These are phyloP conservation scores for Blastocladiella emersonii DNA, from an alignment of 371 early-diverging fungal genomes.

Conservation along the genomic window DNA sequence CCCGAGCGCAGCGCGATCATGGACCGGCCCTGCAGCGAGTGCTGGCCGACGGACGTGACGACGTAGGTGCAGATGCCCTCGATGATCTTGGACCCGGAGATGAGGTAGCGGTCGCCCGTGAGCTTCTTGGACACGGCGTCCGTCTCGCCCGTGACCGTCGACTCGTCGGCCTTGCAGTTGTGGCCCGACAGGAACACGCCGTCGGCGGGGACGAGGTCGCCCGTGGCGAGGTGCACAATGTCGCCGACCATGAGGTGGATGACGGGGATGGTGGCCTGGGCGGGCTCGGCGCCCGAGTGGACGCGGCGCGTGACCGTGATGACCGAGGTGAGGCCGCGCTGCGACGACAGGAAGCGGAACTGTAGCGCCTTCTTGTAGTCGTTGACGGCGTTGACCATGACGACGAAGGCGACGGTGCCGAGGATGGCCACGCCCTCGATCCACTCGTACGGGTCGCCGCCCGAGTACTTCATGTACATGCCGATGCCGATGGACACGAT, in stretches of 20 bases:
- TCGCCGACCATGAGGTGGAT: slow-evolving; percentile 80
- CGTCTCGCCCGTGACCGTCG: slow-evolving; percentile 82
- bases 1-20: slow-evolving; percentile 70
- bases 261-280: slow-evolving; percentile 60
- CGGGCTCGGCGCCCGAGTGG: slow-evolving; percentile 16
- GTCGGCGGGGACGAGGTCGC: slow-evolving; percentile 84
- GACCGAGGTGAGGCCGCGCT: slow-evolving; percentile 14
- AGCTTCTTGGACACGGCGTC: slow-evolving; percentile 64
- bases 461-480: slow-evolving; percentile 13
- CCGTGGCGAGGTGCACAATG: slow-evolving; percentile 75
- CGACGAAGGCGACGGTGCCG: slow-evolving; percentile 75
- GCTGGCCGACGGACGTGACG: slow-evolving; percentile 71
- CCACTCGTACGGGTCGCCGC: neutral
- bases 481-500: slow-evolving; percentile 62
- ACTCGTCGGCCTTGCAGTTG: slow-evolving; percentile 77
- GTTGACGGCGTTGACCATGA: slow-evolving; percentile 84
- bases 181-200: slow-evolving; percentile 64
- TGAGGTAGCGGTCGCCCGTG: slow-evolving; percentile 61
- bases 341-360: slow-evolving; percentile 41
- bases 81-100: slow-evolving; percentile 79
- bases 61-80: slow-evolving; percentile 75
- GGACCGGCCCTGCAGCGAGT: slow-evolving; percentile 48
- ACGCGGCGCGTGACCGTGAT: slow-evolving; percentile 54
- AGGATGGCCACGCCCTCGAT: slow-evolving; percentile 75
- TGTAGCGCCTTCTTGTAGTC: slow-evolving; percentile 91